Evolutionary conservation across 78 protist species (phyloP).

Genomic region (Dictyostelium intermedium): DNA sequence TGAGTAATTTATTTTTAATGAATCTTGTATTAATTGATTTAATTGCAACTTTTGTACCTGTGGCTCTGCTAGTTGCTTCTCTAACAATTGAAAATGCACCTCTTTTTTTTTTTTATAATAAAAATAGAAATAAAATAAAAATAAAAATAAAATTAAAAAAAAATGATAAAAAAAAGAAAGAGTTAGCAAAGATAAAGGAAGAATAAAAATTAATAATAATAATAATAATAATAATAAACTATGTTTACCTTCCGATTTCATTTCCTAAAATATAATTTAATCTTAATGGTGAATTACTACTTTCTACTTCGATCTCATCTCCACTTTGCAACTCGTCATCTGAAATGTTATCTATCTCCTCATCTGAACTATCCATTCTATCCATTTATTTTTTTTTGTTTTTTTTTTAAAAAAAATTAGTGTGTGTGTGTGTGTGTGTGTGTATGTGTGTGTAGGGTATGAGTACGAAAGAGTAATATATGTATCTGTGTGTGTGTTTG

Average conservation of each 20-base stretch:
- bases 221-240: too few species aligned
- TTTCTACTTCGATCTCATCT: slow-evolving; percentile 4
- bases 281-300: background rate
- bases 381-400: background rate
- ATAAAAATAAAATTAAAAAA: background rate
- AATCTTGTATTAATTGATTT: slow-evolving; percentile 74
- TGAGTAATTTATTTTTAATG: slow-evolving; percentile 74
- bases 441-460: background rate
- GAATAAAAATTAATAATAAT: background rate
- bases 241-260: slow-evolving; percentile 61
- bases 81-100: slow-evolving; percentile 83
- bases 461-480: too few species aligned
- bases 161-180: background rate
- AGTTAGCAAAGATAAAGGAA: background rate
- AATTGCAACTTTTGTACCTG: slow-evolving; percentile 70
- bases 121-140: background rate
- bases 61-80: slow-evolving; percentile 57
- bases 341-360: slow-evolving; percentile 45
- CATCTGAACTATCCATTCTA: slow-evolving; percentile 54
- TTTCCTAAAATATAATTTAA: slow-evolving; percentile 28
- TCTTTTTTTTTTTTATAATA: background rate
- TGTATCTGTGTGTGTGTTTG: background rate
- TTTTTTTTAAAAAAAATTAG: background rate
- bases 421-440: background rate
- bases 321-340: slow-evolving; percentile 29